phyloP scores from a whole-genome alignment of 768 basidiomycete genomes.

The Chalciporus sphaerocephalus region DNA sequence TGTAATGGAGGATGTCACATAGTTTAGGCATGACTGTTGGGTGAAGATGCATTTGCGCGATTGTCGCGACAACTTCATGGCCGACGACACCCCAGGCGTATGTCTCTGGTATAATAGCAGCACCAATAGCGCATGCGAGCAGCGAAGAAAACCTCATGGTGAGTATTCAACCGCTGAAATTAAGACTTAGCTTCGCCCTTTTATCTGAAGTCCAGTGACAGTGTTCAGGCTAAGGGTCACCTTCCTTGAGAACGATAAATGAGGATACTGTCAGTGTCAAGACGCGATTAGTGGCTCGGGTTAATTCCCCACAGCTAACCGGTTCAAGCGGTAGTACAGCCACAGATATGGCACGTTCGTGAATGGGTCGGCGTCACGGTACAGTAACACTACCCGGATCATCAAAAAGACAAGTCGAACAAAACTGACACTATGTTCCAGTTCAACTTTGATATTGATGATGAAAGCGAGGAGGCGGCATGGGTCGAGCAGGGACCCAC shows the following conservation, averaged over 20 bases:
- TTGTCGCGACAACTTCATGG: slow-evolving; percentile 90
- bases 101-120: slow-evolving; percentile 23
- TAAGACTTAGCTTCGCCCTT: slow-evolving; percentile 2
- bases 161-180: slow-evolving; percentile 8
- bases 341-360: neutral
- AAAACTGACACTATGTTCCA: slow-evolving; percentile 37
- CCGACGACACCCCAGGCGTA: slow-evolving; percentile 42
- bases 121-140: slow-evolving; percentile 10
- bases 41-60: slow-evolving; percentile 89
- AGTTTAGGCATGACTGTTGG: slow-evolving; percentile 63
- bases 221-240: too few relatives aligned
- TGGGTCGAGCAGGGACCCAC: slow-evolving; percentile 9
- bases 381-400: too few relatives aligned
- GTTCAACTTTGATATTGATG: slow-evolving; percentile 56
- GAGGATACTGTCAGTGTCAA: neutral
- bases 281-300: neutral
- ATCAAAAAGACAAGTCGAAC: neutral
- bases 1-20: slow-evolving; percentile 61
- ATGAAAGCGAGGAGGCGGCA: slow-evolving; percentile 33
- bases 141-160: slow-evolving; percentile 21
- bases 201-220: slow-evolving; percentile 2
- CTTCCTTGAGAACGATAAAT: slow-evolving; percentile 9
- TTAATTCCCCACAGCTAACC: neutral
- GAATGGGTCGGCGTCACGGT: too few relatives aligned
- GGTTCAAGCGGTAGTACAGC: neutral